Base-by-base conservation (phyloP, 2,329 filamentous ascomycete species). In the Dactylonectria estremocensis region DNA sequence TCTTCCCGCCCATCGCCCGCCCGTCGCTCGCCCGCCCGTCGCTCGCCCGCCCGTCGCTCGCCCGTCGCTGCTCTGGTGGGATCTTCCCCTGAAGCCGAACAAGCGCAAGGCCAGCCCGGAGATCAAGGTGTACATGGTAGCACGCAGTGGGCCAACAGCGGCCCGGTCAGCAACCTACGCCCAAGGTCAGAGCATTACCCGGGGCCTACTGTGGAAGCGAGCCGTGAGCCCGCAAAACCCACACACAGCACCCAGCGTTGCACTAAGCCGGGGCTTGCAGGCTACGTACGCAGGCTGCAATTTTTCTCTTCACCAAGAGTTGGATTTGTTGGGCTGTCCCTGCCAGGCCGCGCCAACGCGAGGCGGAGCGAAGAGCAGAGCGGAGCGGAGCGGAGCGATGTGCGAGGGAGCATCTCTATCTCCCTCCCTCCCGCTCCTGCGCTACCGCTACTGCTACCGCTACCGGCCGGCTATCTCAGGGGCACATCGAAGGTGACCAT, bases 381-480 rank as follows among this genome's bases (percentile, higher is more conserved):
- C 24, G n/a, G 18, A 33, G 28, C 49, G 28, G 24, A 52, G 49
- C 49, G 22, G 55, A 67, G 65, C 66, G 62, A 66, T 57, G 59
- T 48, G 56, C 16, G 37, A 64, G 61, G 18, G 33, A 46, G 18
- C 33, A 10, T 43, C 56, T n/a, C 53, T 28, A 37, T 61, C 45
- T 46, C 50, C 53, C 52, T 57, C 52, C 52, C 55, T 56, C 64
- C 69, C 49, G 67, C 70, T 70, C 56, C 52, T 65, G 67, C 70
- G 61, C 69, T 71, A 28, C 24, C 24, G 61, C 69, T 71, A 28
- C 24, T 7, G 61, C 69, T 71, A 67, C 60, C 64, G 60, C 61
- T 69, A 64, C 58, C 62, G 45, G 56, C 54, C 62, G 50, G 68
- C 62, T 35, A 66, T 69, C 55, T 66, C 67, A 76, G 70, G 73